Percentiles rank a stretch among this genome's conserved stretches.
Evolutionary conservation across 208 protist species (phyloP).

Genomic region (Leishmania braziliensis): DNA sequence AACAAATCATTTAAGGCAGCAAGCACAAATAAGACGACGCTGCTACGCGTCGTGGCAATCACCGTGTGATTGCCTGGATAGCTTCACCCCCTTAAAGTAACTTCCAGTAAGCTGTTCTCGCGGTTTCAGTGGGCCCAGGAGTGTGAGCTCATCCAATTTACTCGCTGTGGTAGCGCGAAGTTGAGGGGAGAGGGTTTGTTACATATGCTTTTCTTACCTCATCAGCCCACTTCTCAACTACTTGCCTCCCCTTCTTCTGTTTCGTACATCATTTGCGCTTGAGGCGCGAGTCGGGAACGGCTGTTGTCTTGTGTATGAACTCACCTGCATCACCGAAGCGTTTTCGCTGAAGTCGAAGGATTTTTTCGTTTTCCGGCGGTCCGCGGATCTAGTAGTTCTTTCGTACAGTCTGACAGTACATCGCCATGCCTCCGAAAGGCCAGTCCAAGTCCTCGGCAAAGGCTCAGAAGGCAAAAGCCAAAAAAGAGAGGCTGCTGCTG

Average conservation of each 20-base stretch:
- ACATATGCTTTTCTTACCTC: not conserved
- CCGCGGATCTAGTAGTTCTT: not conserved
- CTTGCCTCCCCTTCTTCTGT: not conserved
- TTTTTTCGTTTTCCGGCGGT: not conserved
- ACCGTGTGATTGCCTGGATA: not conserved
- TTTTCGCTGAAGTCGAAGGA: not conserved
- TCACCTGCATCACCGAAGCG: not conserved
- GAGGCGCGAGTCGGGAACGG: not conserved
- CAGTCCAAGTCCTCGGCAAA: constrained; percentile 24
- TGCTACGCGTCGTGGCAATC: not conserved
- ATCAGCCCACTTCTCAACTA: not conserved
- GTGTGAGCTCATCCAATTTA: not conserved
- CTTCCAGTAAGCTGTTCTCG: not conserved
- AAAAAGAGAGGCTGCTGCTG: constrained; percentile 76
- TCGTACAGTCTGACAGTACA: not conserved
- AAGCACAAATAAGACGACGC: not conserved
- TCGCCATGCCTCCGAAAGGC: constrained; percentile 42
- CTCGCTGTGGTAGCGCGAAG: not conserved
- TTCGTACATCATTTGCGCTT: not conserved
- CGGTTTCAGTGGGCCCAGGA: not conserved
- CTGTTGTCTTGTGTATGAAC: constrained; percentile 1
- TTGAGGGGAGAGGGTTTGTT: not conserved
- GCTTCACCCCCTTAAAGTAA: not conserved
- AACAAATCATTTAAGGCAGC: constrained; percentile 1
- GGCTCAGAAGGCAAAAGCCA: constrained; percentile 49